Evolutionary conservation across 768 basidiomycete genomes (phyloP).

Genomic region (Suillus placidus): DNA sequence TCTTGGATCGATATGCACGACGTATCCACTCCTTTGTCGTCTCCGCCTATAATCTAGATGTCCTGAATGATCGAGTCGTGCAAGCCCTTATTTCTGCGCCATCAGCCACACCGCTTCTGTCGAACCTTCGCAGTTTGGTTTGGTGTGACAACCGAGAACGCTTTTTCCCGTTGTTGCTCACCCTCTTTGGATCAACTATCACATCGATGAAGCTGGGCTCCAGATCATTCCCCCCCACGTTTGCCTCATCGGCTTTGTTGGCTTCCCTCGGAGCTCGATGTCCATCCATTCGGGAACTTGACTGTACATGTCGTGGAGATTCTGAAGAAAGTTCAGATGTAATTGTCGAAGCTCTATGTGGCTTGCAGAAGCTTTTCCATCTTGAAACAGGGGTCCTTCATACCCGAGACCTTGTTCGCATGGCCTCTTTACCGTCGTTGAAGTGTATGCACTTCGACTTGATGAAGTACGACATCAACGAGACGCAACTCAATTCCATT

Average conservation of each 20-base stretch:
- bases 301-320: not conserved
- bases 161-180: not conserved
- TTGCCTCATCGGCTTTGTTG: not conserved
- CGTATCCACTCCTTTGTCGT: not conserved
- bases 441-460: not conserved
- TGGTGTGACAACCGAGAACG: not conserved
- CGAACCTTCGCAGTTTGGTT: not conserved
- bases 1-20: not conserved
- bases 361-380: not conserved
- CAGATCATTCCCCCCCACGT: not conserved
- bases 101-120: not conserved
- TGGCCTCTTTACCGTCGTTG: not conserved
- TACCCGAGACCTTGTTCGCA: not conserved
- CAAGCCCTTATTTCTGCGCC: not conserved
- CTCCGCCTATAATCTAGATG: not conserved
- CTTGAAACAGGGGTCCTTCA: not conserved
- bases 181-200: not conserved
- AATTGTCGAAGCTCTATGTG: not conserved
- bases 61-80: not conserved
- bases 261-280: not conserved
- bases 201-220: not conserved
- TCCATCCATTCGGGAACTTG: not conserved
- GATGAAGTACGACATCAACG: not conserved
- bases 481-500: not conserved
- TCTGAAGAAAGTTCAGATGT: not conserved